Conservation (phyloP, 73 alveolate species). For the Durusdinium trenchii region DNA sequence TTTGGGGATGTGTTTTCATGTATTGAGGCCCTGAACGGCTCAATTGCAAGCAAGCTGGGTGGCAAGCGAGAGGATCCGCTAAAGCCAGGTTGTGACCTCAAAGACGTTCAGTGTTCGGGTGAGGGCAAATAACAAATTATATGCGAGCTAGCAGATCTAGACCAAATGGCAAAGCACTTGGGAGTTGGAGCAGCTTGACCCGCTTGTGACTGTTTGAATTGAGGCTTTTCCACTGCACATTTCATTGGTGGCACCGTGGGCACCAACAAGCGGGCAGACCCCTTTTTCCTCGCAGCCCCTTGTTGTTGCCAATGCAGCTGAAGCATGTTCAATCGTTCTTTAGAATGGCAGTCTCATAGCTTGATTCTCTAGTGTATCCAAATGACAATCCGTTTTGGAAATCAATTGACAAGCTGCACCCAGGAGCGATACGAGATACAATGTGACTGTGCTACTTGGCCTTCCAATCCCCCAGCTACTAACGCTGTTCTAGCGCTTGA, state of each 20-base stretch:
- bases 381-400: neutral
- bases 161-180: neutral
- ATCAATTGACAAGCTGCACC: neutral
- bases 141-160: neutral
- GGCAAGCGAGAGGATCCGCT: constrained; percentile 93
- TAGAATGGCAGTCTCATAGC: neutral
- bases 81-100: constrained; percentile 57
- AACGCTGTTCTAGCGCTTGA: too few relatives aligned
- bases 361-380: neutral
- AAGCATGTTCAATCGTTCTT: neutral
- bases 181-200: neutral
- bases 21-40: constrained; percentile 46
- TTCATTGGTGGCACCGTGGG: constrained; percentile 93
- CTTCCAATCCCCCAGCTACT: too few relatives aligned
- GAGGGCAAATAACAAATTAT: neutral
- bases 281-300: constrained; percentile 65
- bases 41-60: constrained; percentile 40
- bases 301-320: neutral
- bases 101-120: neutral
- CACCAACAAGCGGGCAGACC: constrained; percentile 94
- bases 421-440: constrained; percentile 86
- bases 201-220: neutral
- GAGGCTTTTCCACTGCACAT: constrained; percentile 86
- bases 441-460: constrained; percentile 78
- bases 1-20: neutral